These are phyloP conservation scores for Pseudopyricularia javanii DNA, from an alignment of 2,329 filamentous ascomycete species.

Conservation along the genomic window DNA sequence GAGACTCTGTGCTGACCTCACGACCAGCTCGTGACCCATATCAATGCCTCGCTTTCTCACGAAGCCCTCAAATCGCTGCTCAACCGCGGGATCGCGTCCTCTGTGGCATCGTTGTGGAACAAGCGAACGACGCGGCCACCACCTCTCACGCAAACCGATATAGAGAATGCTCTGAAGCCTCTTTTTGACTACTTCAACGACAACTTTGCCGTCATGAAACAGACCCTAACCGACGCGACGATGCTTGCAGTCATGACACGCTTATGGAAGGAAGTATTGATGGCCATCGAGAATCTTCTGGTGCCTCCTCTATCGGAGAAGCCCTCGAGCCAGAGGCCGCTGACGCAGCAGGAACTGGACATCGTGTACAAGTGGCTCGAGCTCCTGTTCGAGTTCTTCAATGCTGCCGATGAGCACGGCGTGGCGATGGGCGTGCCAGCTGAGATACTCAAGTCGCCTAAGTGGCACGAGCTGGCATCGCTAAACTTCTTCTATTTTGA, in stretches of 20 bases:
- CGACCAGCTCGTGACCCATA: conserved; percentile 72
- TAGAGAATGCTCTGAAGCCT: conserved; percentile 70
- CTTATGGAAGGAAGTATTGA: conserved; percentile 92
- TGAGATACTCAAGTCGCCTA: conserved; percentile 88
- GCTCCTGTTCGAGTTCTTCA: conserved; percentile 87
- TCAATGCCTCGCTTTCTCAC: conserved; percentile 75
- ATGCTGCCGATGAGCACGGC: conserved; percentile 72
- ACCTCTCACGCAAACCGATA: conserved; percentile 55
- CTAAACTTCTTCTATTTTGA: conserved; percentile 99
- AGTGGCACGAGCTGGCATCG: conserved; percentile 94
- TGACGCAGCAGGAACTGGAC: conserved; percentile 81
- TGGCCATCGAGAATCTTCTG: conserved; percentile 78
- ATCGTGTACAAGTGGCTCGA: conserved; percentile 92
- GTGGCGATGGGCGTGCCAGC: conserved; percentile 80
- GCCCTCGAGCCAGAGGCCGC: conserved; percentile 69
- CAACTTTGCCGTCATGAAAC: conserved; percentile 98
- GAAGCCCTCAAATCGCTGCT: conserved; percentile 67
- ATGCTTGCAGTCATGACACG: conserved; percentile 98
- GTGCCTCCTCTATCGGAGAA: conserved; percentile 95
- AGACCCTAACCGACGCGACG: conserved; percentile 85
- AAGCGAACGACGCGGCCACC: conserved; percentile 43
- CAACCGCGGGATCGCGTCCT: conserved; percentile 57
- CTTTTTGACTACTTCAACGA: conserved; percentile 94
- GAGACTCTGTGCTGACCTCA: conserved; percentile 9
- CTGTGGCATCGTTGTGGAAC: conserved; percentile 58